These are phyloP conservation scores for Penicillium polonicum DNA, from an alignment of 2,329 filamentous ascomycete species.

Conservation along the genomic window DNA sequence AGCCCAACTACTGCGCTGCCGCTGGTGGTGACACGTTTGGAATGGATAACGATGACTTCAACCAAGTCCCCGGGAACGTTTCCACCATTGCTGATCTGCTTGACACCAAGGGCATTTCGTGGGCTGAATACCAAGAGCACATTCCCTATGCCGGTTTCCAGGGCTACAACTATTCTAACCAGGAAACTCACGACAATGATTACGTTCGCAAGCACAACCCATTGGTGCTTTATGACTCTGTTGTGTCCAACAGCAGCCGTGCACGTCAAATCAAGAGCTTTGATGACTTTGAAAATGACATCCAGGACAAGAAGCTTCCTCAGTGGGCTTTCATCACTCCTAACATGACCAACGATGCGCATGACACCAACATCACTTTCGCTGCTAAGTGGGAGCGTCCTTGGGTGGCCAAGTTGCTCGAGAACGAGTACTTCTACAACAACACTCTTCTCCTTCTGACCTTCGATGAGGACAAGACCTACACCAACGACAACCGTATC, in stretches of 20 bases:
- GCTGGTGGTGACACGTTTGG: conserved; percentile 72
- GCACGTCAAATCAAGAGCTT: conserved; percentile 73
- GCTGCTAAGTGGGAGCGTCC: conserved; percentile 66
- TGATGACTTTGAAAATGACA: conserved; percentile 66
- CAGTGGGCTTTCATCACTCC: conserved; percentile 60
- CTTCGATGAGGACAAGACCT: conserved; percentile 79
- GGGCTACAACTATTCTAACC: conserved; percentile 63
- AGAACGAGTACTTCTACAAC: conserved; percentile 69
- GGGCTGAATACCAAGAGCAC: conserved; percentile 75
- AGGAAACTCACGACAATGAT: conserved; percentile 63
- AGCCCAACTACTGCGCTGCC: conserved; percentile 73
- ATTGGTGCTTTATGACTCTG: conserved; percentile 64
- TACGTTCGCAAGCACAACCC: conserved; percentile 83
- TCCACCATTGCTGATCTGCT: conserved; percentile 69
- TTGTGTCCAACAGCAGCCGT: conserved; percentile 58
- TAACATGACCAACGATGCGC: conserved; percentile 54
- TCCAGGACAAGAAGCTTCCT: conserved; percentile 62
- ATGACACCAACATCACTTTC: conserved; percentile 69
- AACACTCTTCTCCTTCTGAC: conserved; percentile 76
- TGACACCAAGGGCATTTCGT: conserved; percentile 63
- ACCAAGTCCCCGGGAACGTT: conserved; percentile 58
- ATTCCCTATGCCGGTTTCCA: conserved; percentile 73
- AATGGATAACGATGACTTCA: conserved; percentile 66
- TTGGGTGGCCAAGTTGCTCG: conserved; percentile 69
- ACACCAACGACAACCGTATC: conserved; percentile 65